These are phyloP conservation scores for Podospora pseudopauciseta DNA, from an alignment of 495 filamentous ascomycete species.

Conservation along the genomic window DNA sequence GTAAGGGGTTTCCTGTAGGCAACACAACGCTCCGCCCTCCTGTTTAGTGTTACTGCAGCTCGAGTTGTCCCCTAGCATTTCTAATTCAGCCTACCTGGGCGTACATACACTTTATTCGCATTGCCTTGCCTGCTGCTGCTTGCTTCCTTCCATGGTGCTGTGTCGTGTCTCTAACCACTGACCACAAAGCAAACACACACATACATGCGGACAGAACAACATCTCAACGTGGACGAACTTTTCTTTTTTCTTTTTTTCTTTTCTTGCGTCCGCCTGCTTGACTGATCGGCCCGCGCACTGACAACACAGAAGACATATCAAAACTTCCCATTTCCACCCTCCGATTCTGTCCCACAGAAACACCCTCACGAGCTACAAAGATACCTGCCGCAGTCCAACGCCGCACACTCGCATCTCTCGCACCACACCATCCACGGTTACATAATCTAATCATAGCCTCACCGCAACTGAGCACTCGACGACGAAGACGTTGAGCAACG, in stretches of 20 bases:
- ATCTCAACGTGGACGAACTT: not conserved
- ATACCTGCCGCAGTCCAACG: not conserved
- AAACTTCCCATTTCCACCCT: not conserved
- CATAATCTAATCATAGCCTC: not conserved
- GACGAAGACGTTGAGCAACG: not conserved
- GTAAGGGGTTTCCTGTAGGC: conserved; percentile 27
- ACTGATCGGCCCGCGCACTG: not conserved
- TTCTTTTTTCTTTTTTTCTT: not conserved
- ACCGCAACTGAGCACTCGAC: not conserved
- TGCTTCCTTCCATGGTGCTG: not conserved
- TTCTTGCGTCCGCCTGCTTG: not conserved
- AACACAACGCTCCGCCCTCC: conserved; percentile 2
- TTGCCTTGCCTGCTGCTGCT: not conserved
- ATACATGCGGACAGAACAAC: not conserved
- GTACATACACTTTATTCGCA: not conserved
- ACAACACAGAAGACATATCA: not conserved
- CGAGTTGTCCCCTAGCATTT: not conserved
- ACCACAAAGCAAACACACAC: not conserved
- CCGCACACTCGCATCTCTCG: conserved; percentile 6
- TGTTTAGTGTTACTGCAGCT: conserved; percentile 5
- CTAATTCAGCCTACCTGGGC: conserved; percentile 7
- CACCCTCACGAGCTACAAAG: not conserved
- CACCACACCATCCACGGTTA: conserved; percentile 2
- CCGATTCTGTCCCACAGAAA: not conserved
- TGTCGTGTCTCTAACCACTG: not conserved